phyloP scores from a whole-genome alignment of 2,329 filamentous ascomycete species.

The Pseudogymnoascus sp. region DNA sequence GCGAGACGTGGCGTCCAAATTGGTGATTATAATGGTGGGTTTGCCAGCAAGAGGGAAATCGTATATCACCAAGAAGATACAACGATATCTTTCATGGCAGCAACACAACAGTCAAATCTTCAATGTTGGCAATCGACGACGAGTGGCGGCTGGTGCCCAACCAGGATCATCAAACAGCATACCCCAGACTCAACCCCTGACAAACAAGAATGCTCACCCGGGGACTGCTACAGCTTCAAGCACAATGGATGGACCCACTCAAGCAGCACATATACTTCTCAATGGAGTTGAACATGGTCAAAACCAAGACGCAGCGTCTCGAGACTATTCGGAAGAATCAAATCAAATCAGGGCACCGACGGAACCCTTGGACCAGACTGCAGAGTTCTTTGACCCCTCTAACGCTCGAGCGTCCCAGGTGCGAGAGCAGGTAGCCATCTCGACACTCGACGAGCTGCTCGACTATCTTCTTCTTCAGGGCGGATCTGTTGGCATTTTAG shows the following conservation, averaged over 20 bases:
- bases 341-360: slow-evolving; percentile 21
- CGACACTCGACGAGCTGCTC: slow-evolving; percentile 83
- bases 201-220: slow-evolving; percentile 14
- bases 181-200: slow-evolving; percentile 13
- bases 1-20: slow-evolving; percentile 88
- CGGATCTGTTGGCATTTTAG: slow-evolving; percentile 87
- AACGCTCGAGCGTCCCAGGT: slow-evolving; percentile 76
- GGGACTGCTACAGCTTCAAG: slow-evolving; percentile 17
- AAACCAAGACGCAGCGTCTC: slow-evolving; percentile 14
- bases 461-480: slow-evolving; percentile 77
- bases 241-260: slow-evolving; percentile 33
- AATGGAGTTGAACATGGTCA: slow-evolving; percentile 36
- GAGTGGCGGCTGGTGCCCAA: slow-evolving; percentile 62
- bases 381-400: slow-evolving; percentile 85
- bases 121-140: slow-evolving; percentile 88
- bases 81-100: slow-evolving; percentile 91
- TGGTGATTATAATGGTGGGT: slow-evolving; percentile 98
- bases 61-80: slow-evolving; percentile 97
- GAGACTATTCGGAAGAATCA: background rate
- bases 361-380: slow-evolving; percentile 72
- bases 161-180: background rate
- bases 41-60: slow-evolving; percentile 92
- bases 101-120: slow-evolving; percentile 95
- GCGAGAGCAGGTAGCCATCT: slow-evolving; percentile 83
- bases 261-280: slow-evolving; percentile 49